Base-by-base conservation (phyloP, 257 asterid species). In the Penstemon eatonii region DNA sequence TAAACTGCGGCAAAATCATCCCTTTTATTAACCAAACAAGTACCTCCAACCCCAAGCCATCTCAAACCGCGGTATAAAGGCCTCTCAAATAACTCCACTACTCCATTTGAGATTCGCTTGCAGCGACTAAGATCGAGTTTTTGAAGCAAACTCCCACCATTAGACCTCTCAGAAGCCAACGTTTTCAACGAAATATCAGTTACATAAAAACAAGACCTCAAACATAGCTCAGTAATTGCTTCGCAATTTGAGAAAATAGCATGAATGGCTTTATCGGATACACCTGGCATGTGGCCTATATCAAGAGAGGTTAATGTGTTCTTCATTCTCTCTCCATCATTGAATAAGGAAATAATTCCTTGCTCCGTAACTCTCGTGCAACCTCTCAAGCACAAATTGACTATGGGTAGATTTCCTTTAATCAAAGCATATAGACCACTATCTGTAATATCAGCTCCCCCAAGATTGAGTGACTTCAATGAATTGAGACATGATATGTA, bases 371-470 rank as follows among this genome's bases (percentile, higher is more conserved):
- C 81, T 69, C 91, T 75, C 61, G 73, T 66, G 12, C 96, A 92
- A 52, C 92, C 92, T 68, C 94, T 83, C 12, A 89, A 76, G 55
- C 86, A 79, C 73, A 92, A 62, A 56, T 60, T 78, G 56, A 83
- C 73, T 18, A 89, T 55, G 0, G 89, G 90, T 51, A 82, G 67
- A 70, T 76, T 74, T 13, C 81, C 89, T 43, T 67, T 70, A 67
- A 95, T 84, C 71, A 89, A 72, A 72, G 72, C 65, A 65, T 72
- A 78, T 52, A 92, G 90, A 50, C 96, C 96, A 0, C 11, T 63
- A 66, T 92, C 89, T 2, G 95, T 85, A 25, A 92, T 80, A 81
- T 92, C 94, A n/a, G 96, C 82, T 53, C 90, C 96, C 12, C 86
- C 86, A 0, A 89, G 82, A 74, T 83, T 87, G 66, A 92, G 75